phyloP scores from a whole-genome alignment of 2,329 filamentous ascomycete species.

The Clonostachys sp. region DNA sequence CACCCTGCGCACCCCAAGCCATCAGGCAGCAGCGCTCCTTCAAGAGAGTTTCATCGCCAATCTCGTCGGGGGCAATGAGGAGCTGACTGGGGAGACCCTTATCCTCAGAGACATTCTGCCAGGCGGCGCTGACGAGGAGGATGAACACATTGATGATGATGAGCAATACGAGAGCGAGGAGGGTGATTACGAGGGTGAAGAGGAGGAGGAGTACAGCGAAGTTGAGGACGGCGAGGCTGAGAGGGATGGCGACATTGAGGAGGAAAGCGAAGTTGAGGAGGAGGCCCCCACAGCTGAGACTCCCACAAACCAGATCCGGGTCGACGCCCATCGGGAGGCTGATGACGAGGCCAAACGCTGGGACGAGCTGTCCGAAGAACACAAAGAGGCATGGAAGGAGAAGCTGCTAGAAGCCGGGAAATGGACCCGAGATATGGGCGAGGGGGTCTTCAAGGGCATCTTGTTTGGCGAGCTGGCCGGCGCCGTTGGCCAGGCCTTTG shows the following conservation, averaged over 20 bases:
- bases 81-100: slow-evolving; percentile 28
- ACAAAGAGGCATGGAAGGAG: slow-evolving; percentile 66
- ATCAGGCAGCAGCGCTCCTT: slow-evolving; percentile 15
- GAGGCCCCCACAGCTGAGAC: slow-evolving; percentile 11
- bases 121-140: slow-evolving; percentile 8
- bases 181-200: neutral
- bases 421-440: slow-evolving; percentile 76
- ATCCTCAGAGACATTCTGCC: slow-evolving; percentile 23
- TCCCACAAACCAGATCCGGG: slow-evolving; percentile 15
- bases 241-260: no score
- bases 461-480: slow-evolving; percentile 71
- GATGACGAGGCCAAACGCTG: slow-evolving; percentile 57
- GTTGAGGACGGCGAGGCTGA: neutral
- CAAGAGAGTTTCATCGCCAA: slow-evolving; percentile 25
- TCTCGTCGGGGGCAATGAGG: slow-evolving; percentile 25
- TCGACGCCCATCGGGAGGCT: slow-evolving; percentile 38
- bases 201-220: slow-evolving; percentile 1
- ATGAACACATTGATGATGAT: slow-evolving; percentile 6
- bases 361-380: slow-evolving; percentile 62
- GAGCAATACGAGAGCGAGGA: slow-evolving; percentile 1
- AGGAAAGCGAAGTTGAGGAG: no score
- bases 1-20: slow-evolving; percentile 16
- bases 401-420: slow-evolving; percentile 66
- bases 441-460: slow-evolving; percentile 70
- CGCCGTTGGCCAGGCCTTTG: slow-evolving; percentile 34